phyloP scores from a whole-genome alignment of 2,329 filamentous ascomycete species.

The Xylariomycetidae sp. region DNA sequence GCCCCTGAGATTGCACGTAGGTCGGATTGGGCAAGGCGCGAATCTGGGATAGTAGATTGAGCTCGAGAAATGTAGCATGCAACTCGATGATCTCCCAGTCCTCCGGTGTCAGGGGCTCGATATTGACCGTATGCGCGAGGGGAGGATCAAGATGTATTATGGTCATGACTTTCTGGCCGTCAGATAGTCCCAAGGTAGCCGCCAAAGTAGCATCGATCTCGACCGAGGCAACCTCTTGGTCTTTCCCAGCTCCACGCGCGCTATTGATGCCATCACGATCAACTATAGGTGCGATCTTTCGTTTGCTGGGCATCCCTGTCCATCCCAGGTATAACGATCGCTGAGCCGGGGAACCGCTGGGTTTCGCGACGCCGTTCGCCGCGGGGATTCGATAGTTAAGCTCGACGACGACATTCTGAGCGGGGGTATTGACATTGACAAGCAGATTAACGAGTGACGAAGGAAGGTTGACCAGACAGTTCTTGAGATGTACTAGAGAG shows the following conservation, averaged over 20 bases:
- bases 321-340: conserved; percentile 84
- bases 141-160: conserved; percentile 84
- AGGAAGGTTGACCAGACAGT: conserved; percentile 90
- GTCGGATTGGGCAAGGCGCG: conserved; percentile 85
- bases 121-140: conserved; percentile 87
- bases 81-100: conserved; percentile 99
- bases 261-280: conserved; percentile 65
- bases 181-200: conserved; percentile 65
- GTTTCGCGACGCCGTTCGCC: conserved; percentile 31
- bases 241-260: conserved; percentile 52
- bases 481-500: conserved; percentile 81
- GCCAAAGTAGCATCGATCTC: conserved; percentile 87
- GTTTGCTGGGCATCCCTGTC: conserved; percentile 96
- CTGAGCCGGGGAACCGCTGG: conserved; percentile 41
- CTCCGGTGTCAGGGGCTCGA: conserved; percentile 88
- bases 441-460: conserved; percentile 76
- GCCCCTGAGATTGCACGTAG: conserved; percentile 47
- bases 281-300: conserved; percentile 67
- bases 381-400: conserved; percentile 63
- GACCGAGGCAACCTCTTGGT: conserved; percentile 71
- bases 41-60: conserved; percentile 90
- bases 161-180: conserved; percentile 71
- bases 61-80: conserved; percentile 89
- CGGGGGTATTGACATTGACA: conserved; percentile 81
- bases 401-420: conserved; percentile 95